Evolutionary conservation across 2,329 filamentous ascomycete species (phyloP).

Genomic region (Chaetomium olivaceum): DNA sequence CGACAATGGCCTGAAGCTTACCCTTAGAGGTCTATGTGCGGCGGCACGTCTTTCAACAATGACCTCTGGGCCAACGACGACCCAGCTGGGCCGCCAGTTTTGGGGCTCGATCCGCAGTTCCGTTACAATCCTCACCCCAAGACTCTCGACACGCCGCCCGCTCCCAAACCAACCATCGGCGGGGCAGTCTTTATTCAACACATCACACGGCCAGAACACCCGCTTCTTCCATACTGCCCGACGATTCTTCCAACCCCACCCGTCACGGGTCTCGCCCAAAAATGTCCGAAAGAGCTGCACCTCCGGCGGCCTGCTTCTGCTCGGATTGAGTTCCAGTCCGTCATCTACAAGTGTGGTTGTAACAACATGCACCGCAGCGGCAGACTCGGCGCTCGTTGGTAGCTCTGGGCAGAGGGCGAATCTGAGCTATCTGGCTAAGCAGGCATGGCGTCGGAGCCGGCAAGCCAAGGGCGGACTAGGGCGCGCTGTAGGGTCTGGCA

Average conservation of each 20-base stretch:
- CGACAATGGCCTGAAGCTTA: conserved; percentile 27
- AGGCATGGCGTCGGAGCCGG: conserved; percentile 41
- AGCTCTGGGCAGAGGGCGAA: conserved; percentile 36
- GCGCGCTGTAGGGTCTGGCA: conserved; percentile 25
- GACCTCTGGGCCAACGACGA: conserved; percentile 39
- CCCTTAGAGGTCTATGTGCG: conserved; percentile 25
- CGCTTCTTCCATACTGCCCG: conserved; percentile 33
- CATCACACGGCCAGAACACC: conserved; percentile 21
- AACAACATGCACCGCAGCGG: conserved; percentile 43
- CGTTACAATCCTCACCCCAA: conserved; percentile 30
- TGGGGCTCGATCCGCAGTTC: conserved; percentile 39
- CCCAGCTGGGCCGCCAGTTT: conserved; percentile 41
- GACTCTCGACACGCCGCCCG: conserved; percentile 27
- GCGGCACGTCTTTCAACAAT: conserved; percentile 37
- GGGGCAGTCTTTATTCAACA: conserved; percentile 18
- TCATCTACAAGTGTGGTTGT: conserved; percentile 43
- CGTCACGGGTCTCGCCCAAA: conserved; percentile 39
- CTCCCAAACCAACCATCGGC: conserved; percentile 19
- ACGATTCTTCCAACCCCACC: conserved; percentile 35
- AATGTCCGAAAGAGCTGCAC: conserved; percentile 54
- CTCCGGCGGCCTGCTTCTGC: conserved; percentile 55
- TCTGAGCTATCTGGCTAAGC: conserved; percentile 41
- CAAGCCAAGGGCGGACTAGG: conserved; percentile 36
- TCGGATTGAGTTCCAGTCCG: conserved; percentile 46
- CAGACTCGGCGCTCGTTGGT: conserved; percentile 40